Conservation (phyloP, 2,329 filamentous ascomycete genomes). For the Pseudocercospora macadamiae region DNA sequence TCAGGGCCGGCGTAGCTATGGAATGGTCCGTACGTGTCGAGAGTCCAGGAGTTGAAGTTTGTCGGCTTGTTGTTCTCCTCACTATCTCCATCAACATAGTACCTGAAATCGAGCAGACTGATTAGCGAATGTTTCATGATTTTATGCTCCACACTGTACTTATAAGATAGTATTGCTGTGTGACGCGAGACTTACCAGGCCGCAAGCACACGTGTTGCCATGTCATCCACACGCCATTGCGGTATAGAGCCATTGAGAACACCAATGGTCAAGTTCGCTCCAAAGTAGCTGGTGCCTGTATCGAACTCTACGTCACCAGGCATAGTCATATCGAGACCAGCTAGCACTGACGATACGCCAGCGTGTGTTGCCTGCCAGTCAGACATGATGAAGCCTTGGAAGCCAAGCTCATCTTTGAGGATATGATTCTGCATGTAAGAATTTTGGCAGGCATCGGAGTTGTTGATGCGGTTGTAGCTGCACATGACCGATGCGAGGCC, state of each 20-base stretch:
- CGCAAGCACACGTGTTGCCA: conserved; percentile 37
- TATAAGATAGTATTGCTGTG: no score
- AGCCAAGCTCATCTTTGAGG: conserved; percentile 63
- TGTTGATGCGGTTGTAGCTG: conserved; percentile 59
- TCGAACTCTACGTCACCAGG: conserved; percentile 30
- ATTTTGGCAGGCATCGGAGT: conserved; percentile 66
- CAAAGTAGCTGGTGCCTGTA: conserved; percentile 43
- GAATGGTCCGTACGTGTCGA: conserved; percentile 70
- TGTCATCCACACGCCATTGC: conserved; percentile 37
- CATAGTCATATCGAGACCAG: conserved; percentile 41
- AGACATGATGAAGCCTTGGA: conserved; percentile 47
- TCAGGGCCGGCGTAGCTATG: conserved; percentile 60
- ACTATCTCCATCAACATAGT: conserved; percentile 60
- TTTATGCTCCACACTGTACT: no score
- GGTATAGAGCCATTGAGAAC: conserved; percentile 38
- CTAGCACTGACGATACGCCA: conserved; percentile 32
- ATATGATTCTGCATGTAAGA: conserved; percentile 68
- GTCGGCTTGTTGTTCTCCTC: conserved; percentile 54
- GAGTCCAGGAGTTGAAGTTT: conserved; percentile 89
- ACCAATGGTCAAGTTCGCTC: conserved; percentile 49
- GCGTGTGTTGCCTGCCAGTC: conserved; percentile 49
- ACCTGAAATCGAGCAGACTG: no score
- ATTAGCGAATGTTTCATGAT: no score
- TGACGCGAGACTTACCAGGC: no score
- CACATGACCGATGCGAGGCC: conserved; percentile 56